These are phyloP conservation scores for Globisporangium mamillatum DNA, from an alignment of 352 stramenopile genomes.

Conservation along the genomic window DNA sequence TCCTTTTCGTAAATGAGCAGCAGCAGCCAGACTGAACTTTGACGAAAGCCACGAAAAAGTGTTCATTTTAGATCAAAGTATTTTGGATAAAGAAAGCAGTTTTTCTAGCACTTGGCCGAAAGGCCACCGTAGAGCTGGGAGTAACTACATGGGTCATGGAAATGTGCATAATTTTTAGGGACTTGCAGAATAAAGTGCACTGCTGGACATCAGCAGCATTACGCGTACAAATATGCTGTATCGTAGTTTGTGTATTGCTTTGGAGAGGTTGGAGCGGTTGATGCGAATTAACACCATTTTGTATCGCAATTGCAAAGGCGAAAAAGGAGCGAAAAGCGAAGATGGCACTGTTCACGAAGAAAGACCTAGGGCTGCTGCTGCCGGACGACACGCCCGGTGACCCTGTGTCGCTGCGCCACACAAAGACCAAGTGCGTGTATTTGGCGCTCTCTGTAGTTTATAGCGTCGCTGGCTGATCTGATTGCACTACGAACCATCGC, in stretches of 20 bases:
- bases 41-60: no score
- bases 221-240: not conserved
- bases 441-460: not conserved
- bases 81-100: no score
- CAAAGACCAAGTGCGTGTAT: slow-evolving; percentile 44
- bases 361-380: slow-evolving; percentile 77
- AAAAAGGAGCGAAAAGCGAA: not conserved
- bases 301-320: not conserved
- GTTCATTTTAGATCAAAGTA: no score
- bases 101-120: no score
- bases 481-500: not conserved
- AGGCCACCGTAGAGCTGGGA: not conserved
- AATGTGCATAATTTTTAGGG: no score
- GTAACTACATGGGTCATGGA: not conserved
- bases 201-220: not conserved
- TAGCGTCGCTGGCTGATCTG: not conserved
- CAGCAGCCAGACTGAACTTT: slow-evolving; percentile 7
- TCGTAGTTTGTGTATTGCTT: not conserved
- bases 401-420: slow-evolving; percentile 77
- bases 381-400: slow-evolving; percentile 79
- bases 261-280: not conserved
- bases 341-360: slow-evolving; percentile 88
- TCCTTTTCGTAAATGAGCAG: not conserved
- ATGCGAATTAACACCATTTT: not conserved
- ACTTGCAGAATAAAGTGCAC: not conserved